Percentiles rank a stretch among this genome's conserved stretches.
These are phyloP conservation scores for Xanthoconium stramineum DNA, from an alignment of 768 basidiomycete genomes.

Conservation along the genomic window DNA sequence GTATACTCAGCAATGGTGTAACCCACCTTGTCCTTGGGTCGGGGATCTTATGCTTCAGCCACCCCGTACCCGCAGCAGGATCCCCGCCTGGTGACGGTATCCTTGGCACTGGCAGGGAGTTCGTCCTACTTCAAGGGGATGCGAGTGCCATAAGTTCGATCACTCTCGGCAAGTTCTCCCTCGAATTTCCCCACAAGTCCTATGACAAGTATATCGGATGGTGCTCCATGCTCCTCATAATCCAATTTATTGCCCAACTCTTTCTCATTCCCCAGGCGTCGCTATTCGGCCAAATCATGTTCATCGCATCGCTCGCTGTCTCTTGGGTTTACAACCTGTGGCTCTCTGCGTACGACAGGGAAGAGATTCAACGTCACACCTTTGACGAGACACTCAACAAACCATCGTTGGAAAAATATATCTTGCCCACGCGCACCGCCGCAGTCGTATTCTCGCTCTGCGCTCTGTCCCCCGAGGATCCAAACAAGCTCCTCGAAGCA, in stretches of 20 bases:
- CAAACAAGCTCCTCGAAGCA: conserved; percentile 5
- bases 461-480: conserved; percentile 4
- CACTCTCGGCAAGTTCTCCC: conserved; percentile 20
- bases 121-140: conserved; percentile 2
- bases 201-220: conserved; percentile 5
- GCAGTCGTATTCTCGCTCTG: conserved; percentile 6
- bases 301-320: conserved; percentile 23
- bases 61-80: conserved; percentile 12
- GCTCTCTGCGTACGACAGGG: conserved; percentile 32
- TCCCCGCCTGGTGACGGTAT: conserved; percentile 27
- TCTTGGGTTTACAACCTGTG: conserved; percentile 28
- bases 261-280: conserved; percentile 27
- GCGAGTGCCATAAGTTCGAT: conserved; percentile 22
- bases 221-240: conserved; percentile 19
- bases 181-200: not conserved
- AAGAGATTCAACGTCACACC: conserved; percentile 13
- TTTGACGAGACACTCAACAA: not conserved
- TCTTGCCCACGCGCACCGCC: conserved; percentile 1
- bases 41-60: conserved; percentile 14
- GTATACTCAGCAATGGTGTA: conserved; percentile 27
- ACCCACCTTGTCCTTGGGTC: conserved; percentile 24
- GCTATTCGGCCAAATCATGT: conserved; percentile 31
- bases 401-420: not conserved
- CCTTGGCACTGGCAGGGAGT: conserved; percentile 9
- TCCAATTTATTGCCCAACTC: conserved; percentile 28